These are phyloP conservation scores for Lactuca sativa DNA, from an alignment of 129 eudicot genomes.

Conservation along the genomic window DNA sequence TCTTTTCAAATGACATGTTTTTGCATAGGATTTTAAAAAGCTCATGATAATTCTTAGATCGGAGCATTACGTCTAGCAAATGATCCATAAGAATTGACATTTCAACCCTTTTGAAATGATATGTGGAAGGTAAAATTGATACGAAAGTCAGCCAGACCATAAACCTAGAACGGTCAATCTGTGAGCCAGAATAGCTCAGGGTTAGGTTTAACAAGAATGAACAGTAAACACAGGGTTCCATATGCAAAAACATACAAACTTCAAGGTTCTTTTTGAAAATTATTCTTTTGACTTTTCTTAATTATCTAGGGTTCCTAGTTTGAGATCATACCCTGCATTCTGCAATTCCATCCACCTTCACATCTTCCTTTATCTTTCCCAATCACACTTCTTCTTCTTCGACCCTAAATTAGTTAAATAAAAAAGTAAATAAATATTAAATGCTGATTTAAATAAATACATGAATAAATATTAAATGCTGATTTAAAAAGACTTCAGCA, in stretches of 20 bases:
- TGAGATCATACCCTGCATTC: not conserved
- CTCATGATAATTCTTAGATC: too few species aligned
- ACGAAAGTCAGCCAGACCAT: not conserved
- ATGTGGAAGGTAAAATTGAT: not conserved
- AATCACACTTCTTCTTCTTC: not conserved
- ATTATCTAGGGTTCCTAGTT: not conserved
- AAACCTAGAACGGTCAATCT: not conserved
- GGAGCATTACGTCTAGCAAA: not conserved
- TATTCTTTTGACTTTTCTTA: not conserved
- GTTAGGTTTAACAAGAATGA: not conserved
- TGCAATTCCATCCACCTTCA: not conserved
- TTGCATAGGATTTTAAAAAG: too few species aligned
- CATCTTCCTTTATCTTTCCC: constrained; percentile 3
- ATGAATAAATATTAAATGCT: too few species aligned
- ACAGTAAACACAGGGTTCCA: not conserved
- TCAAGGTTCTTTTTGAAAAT: not conserved
- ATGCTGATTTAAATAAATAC: too few species aligned
- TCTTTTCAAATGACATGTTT: too few species aligned
- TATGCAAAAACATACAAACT: not conserved
- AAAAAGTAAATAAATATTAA: too few species aligned
- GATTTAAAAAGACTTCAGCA: too few species aligned
- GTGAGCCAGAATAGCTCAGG: not conserved
- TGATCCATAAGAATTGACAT: not conserved
- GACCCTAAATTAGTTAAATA: not conserved
- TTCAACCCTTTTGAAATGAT: not conserved